Base-by-base conservation (phyloP, 345 rosid genomes). In the Boechera retrofracta region DNA sequence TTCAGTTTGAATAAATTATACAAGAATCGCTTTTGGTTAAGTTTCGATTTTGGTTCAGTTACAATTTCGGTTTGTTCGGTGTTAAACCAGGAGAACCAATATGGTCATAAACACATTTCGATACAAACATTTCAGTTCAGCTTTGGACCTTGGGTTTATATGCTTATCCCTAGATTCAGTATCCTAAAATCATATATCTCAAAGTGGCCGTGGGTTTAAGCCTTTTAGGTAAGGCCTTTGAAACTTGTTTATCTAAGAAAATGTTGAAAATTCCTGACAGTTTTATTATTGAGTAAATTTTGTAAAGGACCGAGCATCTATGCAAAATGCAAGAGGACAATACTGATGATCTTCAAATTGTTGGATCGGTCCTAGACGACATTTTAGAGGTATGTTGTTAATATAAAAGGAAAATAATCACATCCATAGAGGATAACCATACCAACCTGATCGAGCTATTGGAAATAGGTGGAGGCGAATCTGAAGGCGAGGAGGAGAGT, bases 281-380 rank as follows among this genome's bases (percentile, higher is more conserved):
- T 51, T 59, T 21, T 28, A 21, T 24, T 16, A 42, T 10, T 10
- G 8, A 12, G 47, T 31, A 6, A 10, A 41, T 41, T 54, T 15
- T 45, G 51, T 33, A 53, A 53, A 89, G 96, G 81, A 91, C 94
- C 21, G 88, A 86, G 16, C 81, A 94, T 83, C 55, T 88, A 54
- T 86, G 91, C 63, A 67, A 86, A 41, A 87, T 91, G 86, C 97
- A 88, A 75, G 86, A 86, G 73, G 97, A 94, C 80, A 21, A 49
- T 18, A 82, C 92, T 13, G 74, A 83, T 60, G 91, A 91, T 86
- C 91, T 94, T 77, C 82, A 72, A 54, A 53, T 53, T 31, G 93
- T 88, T 60, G 98, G 92, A 68, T 77, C 90, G 26, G 65, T 86
- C 76, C 80, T 91, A 55, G 67, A 84, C 13, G 55, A 88, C 29